phyloP scores from a whole-genome alignment of 768 basidiomycete genomes.

The Collybiopsis confluens region DNA sequence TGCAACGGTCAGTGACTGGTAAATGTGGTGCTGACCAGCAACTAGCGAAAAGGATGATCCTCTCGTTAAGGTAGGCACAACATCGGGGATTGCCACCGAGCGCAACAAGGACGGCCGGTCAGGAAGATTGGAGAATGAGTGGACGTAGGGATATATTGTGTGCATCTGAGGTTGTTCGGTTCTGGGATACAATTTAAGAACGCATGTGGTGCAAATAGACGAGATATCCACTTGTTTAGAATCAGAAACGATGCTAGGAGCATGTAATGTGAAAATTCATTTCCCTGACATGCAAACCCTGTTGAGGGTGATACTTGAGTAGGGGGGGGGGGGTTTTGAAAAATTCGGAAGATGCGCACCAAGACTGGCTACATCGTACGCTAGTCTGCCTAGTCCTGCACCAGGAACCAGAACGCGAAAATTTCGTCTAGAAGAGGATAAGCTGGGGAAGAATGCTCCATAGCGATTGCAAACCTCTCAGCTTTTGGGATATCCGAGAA shows the following conservation, averaged over 20 bases:
- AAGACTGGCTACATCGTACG: constrained; percentile 80
- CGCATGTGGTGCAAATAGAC: background rate
- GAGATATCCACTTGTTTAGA: constrained; percentile 64
- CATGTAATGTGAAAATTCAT: constrained; percentile 97
- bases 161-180: constrained; percentile 66
- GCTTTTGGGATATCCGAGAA: constrained; percentile 53
- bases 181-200: constrained; percentile 26
- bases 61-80: constrained; percentile 66
- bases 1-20: too few relatives aligned
- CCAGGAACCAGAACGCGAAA: constrained; percentile 85
- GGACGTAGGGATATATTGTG: constrained; percentile 84
- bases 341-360: constrained; percentile 30
- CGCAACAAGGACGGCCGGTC: constrained; percentile 59
- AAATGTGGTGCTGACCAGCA: constrained; percentile 59
- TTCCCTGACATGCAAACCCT: constrained; percentile 92
- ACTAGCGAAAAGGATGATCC: constrained; percentile 77
- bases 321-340: background rate
- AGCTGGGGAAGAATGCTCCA: background rate
- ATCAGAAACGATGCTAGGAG: constrained; percentile 85
- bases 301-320: background rate
- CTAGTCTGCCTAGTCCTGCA: constrained; percentile 82
- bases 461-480: constrained; percentile 40
- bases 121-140: constrained; percentile 84
- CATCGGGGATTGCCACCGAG: constrained; percentile 74
- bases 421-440: constrained; percentile 31